Evolutionary conservation across 805 yeast genomes (phyloP).

Genomic region (Suhomyces sp.): DNA sequence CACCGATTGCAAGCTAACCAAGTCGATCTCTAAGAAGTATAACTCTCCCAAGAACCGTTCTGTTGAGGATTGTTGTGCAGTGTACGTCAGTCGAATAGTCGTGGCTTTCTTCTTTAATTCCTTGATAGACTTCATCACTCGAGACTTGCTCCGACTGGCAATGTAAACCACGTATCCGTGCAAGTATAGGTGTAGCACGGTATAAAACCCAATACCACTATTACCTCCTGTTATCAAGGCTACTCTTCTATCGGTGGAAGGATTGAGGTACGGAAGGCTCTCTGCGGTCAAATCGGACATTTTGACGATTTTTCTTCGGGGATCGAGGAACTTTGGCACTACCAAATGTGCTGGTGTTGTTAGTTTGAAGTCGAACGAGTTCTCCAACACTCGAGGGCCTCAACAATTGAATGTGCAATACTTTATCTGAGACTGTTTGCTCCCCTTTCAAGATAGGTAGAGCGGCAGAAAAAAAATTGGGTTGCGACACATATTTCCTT

Average conservation of each 20-base stretch:
- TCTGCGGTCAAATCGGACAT: constrained; percentile 2
- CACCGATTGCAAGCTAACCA: constrained; percentile 34
- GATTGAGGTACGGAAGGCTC: constrained; percentile 59
- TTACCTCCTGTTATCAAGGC: constrained; percentile 82
- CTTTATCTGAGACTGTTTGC: no score
- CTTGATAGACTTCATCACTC: constrained; percentile 57
- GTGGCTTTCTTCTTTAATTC: constrained; percentile 57
- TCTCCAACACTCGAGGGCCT: no score
- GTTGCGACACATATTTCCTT: no score
- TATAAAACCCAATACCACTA: constrained; percentile 77
- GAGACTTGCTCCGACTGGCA: constrained; percentile 62
- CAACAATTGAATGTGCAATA: no score
- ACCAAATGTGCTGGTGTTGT: no score
- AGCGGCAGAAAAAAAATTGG: no score
- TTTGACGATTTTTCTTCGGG: no score
- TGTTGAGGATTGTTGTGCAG: constrained; percentile 17
- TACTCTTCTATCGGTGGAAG: constrained; percentile 52
- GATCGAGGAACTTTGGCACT: no score
- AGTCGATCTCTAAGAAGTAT: constrained; percentile 38
- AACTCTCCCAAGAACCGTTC: constrained; percentile 36
- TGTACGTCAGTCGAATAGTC: constrained; percentile 21
- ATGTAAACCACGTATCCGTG: constrained; percentile 78
- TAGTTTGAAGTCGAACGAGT: no score
- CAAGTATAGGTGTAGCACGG: constrained; percentile 69
- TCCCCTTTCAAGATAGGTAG: no score